Conservation (phyloP, 163 green algal species). For the Prototheca cutis region DNA sequence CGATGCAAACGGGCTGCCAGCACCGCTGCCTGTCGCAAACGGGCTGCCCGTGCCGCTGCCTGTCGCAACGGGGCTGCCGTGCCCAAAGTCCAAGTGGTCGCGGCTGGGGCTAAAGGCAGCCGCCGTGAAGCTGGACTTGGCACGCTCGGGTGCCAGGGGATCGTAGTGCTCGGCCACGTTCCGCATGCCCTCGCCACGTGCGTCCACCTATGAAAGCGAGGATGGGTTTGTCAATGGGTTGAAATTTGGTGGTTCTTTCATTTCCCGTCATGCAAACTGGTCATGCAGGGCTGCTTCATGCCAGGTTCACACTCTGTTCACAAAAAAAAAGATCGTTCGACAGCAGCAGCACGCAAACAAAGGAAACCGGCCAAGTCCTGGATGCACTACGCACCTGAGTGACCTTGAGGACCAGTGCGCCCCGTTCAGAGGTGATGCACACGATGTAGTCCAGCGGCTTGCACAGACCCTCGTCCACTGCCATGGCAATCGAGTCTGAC, state of each 20-base stretch:
- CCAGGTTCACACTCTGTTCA: too few relatives aligned
- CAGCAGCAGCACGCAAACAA: too few relatives aligned
- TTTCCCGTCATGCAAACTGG: too few relatives aligned
- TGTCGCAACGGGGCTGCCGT: not conserved
- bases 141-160: conserved; percentile 1
- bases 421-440: conserved; percentile 28
- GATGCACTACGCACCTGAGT: too few relatives aligned
- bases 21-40: not conserved
- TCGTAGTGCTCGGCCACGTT: conserved; percentile 4
- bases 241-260: too few relatives aligned
- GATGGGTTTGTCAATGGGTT: not conserved
- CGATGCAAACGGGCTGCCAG: not conserved
- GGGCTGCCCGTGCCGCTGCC: not conserved
- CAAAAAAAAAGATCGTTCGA: too few relatives aligned
- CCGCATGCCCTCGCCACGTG: conserved; percentile 13
- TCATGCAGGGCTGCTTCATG: too few relatives aligned
- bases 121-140: conserved; percentile 8
- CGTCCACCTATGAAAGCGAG: conserved; percentile 8
- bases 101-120: conserved; percentile 1
- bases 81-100: not conserved
- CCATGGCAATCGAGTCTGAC: conserved; percentile 21
- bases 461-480: conserved; percentile 38
- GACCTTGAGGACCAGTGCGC: conserved; percentile 30
- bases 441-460: conserved; percentile 49
- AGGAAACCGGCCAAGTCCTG: too few relatives aligned